Base-by-base conservation (phyloP, 257 asterid genomes). In the Lycium barbarum region DNA sequence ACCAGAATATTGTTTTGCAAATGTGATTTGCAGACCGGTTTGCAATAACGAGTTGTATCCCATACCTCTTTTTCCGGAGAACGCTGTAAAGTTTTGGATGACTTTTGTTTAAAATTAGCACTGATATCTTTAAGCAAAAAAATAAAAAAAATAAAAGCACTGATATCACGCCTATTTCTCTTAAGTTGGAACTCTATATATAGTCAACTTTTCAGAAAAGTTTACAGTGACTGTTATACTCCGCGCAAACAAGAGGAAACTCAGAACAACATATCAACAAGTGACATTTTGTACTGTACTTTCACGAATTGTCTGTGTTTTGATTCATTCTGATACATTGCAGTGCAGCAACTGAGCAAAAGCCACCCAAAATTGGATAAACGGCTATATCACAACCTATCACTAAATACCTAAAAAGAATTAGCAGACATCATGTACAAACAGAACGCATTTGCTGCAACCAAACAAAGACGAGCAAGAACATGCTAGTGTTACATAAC, bases 381-480 rank as follows among this genome's bases (percentile, higher is more conserved):
- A 63, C 17, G 22, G 38, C 79, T 72, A 55, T 26, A 57, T 55
- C 86, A 72, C 65, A 84, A 73, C 57, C 63, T 59, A 72, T 55
- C 78, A 6, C 83, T 84, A 74, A 61, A 71, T 49, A 49, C 81
- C 45, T 49, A 83, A 59, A 84, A 84, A 45, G 74, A 84, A 73
- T 59, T 78, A 59, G 35, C 17, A 51, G 79, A 76, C 83, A 76
- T 55, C 86, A 84, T 84, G 86, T 76, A 84, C 86, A 84, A 84
- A 55, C 15, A 84, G 76, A 84, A 57, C 13, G 17, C 80, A 35
- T 12, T 62, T 14, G 20, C 62, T 49, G 38, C 14, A 8, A 51
- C 43, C 40, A 47, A 74, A 20, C 10, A 26, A 14, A 26, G 82
- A 76, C 47, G 0, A 49, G 63, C 12, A 76, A 76, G 63, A 76